These are phyloP conservation scores for Cutaneotrichosporon mucoides DNA, from an alignment of 1,284 basidiomycete genomes.

Conservation along the genomic window DNA sequence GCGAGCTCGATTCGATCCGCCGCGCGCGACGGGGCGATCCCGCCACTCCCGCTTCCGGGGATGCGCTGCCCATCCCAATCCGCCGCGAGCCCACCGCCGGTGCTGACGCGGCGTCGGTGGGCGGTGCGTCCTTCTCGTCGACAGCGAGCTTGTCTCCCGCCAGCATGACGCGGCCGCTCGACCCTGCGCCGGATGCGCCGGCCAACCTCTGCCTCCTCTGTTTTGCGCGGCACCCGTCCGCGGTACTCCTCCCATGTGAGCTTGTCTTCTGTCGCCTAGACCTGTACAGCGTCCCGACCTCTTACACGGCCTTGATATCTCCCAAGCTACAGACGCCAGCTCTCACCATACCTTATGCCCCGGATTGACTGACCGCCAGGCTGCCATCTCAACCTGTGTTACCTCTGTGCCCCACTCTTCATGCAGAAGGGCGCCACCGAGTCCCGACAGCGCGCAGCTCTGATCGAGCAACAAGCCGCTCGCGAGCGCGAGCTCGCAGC, in stretches of 20 bases:
- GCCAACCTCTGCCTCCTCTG: conserved; percentile 28
- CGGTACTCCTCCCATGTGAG: conserved; percentile 39
- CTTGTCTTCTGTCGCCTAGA: not conserved
- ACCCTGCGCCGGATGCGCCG: not conserved
- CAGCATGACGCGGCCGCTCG: not conserved
- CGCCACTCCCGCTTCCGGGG: not conserved
- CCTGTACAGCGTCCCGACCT: too few species aligned
- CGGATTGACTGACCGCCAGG: conserved; percentile 16
- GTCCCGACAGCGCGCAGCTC: not conserved
- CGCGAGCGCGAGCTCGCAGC: not conserved
- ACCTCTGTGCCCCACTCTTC: conserved; percentile 37
- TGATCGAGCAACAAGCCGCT: not conserved
- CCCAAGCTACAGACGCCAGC: too few species aligned
- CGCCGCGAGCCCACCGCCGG: too few species aligned
- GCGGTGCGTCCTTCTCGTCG: too few species aligned
- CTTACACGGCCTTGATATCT: too few species aligned
- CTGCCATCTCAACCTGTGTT: conserved; percentile 40
- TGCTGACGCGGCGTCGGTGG: too few species aligned
- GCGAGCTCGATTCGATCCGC: conserved; percentile 16
- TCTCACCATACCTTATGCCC: too few species aligned
- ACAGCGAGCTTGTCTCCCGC: too few species aligned
- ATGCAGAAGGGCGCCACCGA: conserved; percentile 14
- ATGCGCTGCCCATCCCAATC: not conserved
- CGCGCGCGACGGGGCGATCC: conserved; percentile 10
- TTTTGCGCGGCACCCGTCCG: conserved; percentile 30